A percentile compares a stretch with the other conserved stretches of the same genome.
Evolutionary conservation across 768 basidiomycete species (phyloP).

Genomic region (Boletus rubescentipes): DNA sequence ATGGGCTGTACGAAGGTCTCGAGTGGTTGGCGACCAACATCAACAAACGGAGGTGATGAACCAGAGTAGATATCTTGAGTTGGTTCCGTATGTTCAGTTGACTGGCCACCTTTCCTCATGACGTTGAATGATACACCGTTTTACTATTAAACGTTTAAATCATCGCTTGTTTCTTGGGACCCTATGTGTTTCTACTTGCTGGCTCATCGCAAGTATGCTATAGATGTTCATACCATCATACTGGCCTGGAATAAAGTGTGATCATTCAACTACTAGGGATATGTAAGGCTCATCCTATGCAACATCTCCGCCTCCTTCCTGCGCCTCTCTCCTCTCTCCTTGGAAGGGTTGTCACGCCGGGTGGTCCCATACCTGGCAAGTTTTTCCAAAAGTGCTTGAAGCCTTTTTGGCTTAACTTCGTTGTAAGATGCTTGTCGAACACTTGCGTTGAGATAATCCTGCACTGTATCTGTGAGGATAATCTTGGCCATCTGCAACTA

Average conservation of each 20-base stretch:
- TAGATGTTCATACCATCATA: slow-evolving; percentile 18
- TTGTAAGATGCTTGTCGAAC: slow-evolving; percentile 66
- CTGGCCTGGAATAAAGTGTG: slow-evolving; percentile 10
- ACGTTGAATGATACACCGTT: slow-evolving; percentile 52
- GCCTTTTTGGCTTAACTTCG: slow-evolving; percentile 64
- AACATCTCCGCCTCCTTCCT: slow-evolving; percentile 78
- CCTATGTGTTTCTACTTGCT: slow-evolving; percentile 8
- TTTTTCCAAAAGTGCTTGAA: slow-evolving; percentile 78
- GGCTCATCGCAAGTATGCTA: slow-evolving; percentile 16
- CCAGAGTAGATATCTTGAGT: slow-evolving; percentile 30
- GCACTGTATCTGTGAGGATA: slow-evolving; percentile 67
- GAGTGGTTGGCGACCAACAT: slow-evolving; percentile 95
- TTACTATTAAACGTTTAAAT: slow-evolving; percentile 34
- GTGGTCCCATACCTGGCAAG: slow-evolving; percentile 64
- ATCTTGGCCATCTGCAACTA: slow-evolving; percentile 63
- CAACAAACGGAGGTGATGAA: slow-evolving; percentile 72
- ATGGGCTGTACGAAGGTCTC: slow-evolving; percentile 97
- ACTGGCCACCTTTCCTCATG: slow-evolving; percentile 60
- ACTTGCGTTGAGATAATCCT: slow-evolving; percentile 74
- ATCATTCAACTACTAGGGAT: slow-evolving; percentile 12
- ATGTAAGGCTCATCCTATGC: slow-evolving; percentile 47
- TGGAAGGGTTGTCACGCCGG: slow-evolving; percentile 55
- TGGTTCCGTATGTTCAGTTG: slow-evolving; percentile 47
- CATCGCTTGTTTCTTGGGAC: slow-evolving; percentile 31
- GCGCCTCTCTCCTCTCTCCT: slow-evolving; percentile 69